Evolutionary conservation across 345 rosid species (phyloP), one percentile per base, ranked within the genome.

Genomic region (Eucalyptus erythrocorys): DNA sequence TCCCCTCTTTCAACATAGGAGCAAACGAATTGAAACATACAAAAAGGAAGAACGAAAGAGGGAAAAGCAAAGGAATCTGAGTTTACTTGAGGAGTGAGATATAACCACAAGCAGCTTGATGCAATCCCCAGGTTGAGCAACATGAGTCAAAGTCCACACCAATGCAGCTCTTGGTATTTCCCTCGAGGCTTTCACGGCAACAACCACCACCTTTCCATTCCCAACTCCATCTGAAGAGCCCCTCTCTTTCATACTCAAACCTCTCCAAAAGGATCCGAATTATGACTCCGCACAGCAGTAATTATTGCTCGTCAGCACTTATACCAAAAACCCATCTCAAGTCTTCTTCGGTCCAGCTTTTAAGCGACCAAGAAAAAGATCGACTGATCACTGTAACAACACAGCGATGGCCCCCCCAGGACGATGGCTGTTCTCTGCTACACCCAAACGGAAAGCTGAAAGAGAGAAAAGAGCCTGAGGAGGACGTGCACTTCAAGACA

Each of bases 271-370:
- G 55, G 50, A 34, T 86, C 87, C 26, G 47, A 50, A 40, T 59
- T 59, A 51, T 59, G 2, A 37, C 87, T 26, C 47, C 32, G 21
- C 43, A 86, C 87, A 34, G 8, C 8, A 6, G 10, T 86, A 37
- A 40, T 40, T 76, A 11, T 76, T 76, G 84, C 84, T 40, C 84
- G 13, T 42, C 84, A 40, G 84, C 84, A 76, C 47, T 40, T 40
- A 76, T 76, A 76, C 84, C 84, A 40, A 89, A 92, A 90, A 93
- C 92, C 94, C 94, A 76, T 40, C 27, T 89, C 88, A 68, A 85
- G 90, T 49, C 61, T 86, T 22, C 84, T 76, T 40, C 21, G 84
- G 84, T 40, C 84, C 84, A 76, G 84, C 84, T 85, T 47, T 85
- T 48, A 34, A 48, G 87, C 55, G 59, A 85, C 59, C 51, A 40